A percentile compares a stretch with the other conserved stretches of the same genome.
phyloP scores from a whole-genome alignment of 352 stramenopile genomes.

The Pythium dissotocum region DNA sequence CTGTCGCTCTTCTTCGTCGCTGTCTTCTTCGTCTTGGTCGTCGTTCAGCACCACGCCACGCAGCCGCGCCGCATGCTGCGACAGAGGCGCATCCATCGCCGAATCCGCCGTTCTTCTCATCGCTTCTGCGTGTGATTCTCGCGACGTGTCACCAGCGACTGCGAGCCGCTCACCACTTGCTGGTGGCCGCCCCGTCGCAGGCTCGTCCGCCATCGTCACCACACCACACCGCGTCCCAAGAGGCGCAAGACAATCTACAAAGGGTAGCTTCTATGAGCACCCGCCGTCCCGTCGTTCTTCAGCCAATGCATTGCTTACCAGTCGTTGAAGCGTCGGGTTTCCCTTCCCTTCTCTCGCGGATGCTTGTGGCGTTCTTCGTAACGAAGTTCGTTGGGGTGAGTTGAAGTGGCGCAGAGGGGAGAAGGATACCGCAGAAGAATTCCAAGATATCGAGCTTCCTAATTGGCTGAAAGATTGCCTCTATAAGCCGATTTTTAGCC shows the following conservation, averaged over 20 bases:
- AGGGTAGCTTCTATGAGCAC: background rate
- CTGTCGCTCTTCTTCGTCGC: slow-evolving; percentile 9
- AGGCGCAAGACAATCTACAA: background rate
- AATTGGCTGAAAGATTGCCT: slow-evolving; percentile 20
- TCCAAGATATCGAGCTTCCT: slow-evolving; percentile 1
- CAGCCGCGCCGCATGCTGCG: background rate
- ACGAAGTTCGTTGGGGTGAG: background rate
- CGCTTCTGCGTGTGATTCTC: background rate
- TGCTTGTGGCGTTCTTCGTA: slow-evolving; percentile 4
- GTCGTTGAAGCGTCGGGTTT: background rate
- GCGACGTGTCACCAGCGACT: background rate
- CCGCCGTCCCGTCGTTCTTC: background rate
- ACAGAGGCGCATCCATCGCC: background rate
- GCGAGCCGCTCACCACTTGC: slow-evolving; percentile 28
- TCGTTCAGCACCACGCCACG: slow-evolving; percentile 19
- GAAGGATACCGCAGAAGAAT: slow-evolving; percentile 20
- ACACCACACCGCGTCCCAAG: slow-evolving; percentile 10
- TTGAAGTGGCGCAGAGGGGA: slow-evolving; percentile 29
- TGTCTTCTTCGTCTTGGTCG: slow-evolving; percentile 24
- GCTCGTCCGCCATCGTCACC: slow-evolving; percentile 16
- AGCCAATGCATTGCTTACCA: background rate
- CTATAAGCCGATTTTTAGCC: background rate
- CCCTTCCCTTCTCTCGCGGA: background rate
- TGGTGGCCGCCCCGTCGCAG: slow-evolving; percentile 11
- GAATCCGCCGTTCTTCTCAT: slow-evolving; percentile 1